phyloP scores from a whole-genome alignment of 192 early-diverging fungal species.

The Spinellus fusiger region DNA sequence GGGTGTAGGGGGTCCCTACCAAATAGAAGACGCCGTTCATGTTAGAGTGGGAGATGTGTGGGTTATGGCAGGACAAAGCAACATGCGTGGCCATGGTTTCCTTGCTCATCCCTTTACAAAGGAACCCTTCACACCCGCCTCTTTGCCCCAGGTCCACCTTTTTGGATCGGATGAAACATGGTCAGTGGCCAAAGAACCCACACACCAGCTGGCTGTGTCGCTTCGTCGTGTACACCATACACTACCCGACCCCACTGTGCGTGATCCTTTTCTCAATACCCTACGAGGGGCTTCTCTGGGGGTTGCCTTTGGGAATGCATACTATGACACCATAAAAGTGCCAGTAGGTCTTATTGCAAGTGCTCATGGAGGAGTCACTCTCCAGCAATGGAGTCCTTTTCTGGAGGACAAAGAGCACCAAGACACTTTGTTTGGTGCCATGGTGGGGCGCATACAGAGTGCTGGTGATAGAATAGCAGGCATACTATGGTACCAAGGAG shows the following conservation, averaged over 20 bases:
- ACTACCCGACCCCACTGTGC: slow-evolving; percentile 26
- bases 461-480: slow-evolving; percentile 12
- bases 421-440: slow-evolving; percentile 22
- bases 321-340: background rate
- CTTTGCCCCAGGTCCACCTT: slow-evolving; percentile 5
- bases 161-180: slow-evolving; percentile 27
- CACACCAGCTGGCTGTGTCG: slow-evolving; percentile 13
- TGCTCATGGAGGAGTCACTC: slow-evolving; percentile 26
- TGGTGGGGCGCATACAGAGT: slow-evolving; percentile 9
- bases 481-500: slow-evolving; percentile 33
- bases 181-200: slow-evolving; percentile 16
- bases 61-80: slow-evolving; percentile 34
- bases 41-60: slow-evolving; percentile 33
- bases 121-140: background rate
- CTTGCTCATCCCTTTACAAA: background rate
- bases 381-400: slow-evolving; percentile 19
- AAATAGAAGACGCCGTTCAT: slow-evolving; percentile 7
- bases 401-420: background rate
- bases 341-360: slow-evolving; percentile 31
- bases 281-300: slow-evolving; percentile 20
- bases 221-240: slow-evolving; percentile 17
- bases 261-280: slow-evolving; percentile 6
- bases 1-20: slow-evolving; percentile 21
- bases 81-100: slow-evolving; percentile 31
- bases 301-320: slow-evolving; percentile 10